Base-by-base conservation (phyloP, 2,329 filamentous ascomycete species). In the Diplocarpon mali region DNA sequence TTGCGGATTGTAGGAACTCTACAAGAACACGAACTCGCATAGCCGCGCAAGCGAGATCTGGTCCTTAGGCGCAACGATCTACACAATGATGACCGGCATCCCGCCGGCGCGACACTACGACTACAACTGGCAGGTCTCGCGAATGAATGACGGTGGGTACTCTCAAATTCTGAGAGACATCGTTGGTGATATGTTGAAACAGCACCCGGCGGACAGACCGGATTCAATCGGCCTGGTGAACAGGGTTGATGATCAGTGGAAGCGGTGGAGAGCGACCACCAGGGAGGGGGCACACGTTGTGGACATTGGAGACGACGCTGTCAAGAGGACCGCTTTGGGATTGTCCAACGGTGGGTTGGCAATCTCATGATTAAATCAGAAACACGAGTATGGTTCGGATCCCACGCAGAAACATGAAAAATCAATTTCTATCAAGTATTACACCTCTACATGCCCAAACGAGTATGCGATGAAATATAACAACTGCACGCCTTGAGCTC, bases 41-140 rank as follows among this genome's bases (percentile, higher is more conserved):
- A 46, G 44, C 6, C 50, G 51, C 8, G 30, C 50, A 3, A 45
- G 50, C 2, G 58, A 60, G 37, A 52, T 60, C 29, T 61, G 52
- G 51, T 42, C 52, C 5, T 41, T 61, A 1, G 58, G 58, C 2
- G 57, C 58, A 14, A 51, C 53, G 2, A 34, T 61, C 38, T 61
- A 56, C 41, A 47, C 44, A 1, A 61, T 61, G 58, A 60, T 60
- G 57, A 57, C 55, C 1, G 57, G 57, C 2, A 57, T 57, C 6
- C 54, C 58, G 5, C 57, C 57, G 1, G 51, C 57, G 2, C 43
- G 54, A 11, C 37, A 45, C 30, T 53, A 50, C 15, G 39, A 49
- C 9, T 55, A 57, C 30, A 32, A 53, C 13, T 56, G 52, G 53
- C 47, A 52, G n/a, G 51, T 57, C 20, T 58, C 56, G 0, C 48